Percentiles rank a stretch among this genome's conserved stretches.
These are phyloP conservation scores for Leishmania tropica DNA, from an alignment of 208 protist genomes.

Conservation along the genomic window DNA sequence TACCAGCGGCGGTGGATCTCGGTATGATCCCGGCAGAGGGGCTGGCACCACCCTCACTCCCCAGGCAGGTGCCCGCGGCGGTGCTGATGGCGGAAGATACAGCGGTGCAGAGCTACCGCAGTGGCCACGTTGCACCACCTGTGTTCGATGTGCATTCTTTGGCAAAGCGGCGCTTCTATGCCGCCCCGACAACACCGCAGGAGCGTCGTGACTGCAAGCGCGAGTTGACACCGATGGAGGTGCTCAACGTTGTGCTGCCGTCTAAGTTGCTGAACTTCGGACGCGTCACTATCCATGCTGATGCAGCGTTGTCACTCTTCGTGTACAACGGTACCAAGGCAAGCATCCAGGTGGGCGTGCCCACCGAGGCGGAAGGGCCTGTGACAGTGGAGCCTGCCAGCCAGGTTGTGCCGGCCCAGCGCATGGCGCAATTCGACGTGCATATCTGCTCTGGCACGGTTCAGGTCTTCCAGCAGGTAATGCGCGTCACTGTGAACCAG, in stretches of 20 bases:
- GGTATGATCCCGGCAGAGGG: slow-evolving; percentile 87
- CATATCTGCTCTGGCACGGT: slow-evolving; percentile 61
- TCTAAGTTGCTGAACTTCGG: slow-evolving; percentile 91
- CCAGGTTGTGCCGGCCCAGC: slow-evolving; percentile 91
- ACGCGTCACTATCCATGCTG: slow-evolving; percentile 85
- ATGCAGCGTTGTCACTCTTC: slow-evolving; percentile 80
- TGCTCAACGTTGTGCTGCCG: slow-evolving; percentile 77
- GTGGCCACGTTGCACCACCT: slow-evolving; percentile 50
- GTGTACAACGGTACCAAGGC: slow-evolving; percentile 91
- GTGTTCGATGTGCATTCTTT: slow-evolving; percentile 81
- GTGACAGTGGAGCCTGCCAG: slow-evolving; percentile 60
- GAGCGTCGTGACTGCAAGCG: slow-evolving; percentile 93
- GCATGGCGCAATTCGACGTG: slow-evolving; percentile 93
- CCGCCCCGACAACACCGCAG: slow-evolving; percentile 67
- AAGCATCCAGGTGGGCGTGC: slow-evolving; percentile 77
- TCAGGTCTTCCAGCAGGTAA: slow-evolving; percentile 82
- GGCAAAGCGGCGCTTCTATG: slow-evolving; percentile 85
- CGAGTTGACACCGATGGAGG: slow-evolving; percentile 87
- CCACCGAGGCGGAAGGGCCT: slow-evolving; percentile 70
- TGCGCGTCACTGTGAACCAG: slow-evolving; percentile 90
- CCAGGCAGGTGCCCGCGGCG: slow-evolving; percentile 24
- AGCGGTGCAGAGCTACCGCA: slow-evolving; percentile 19
- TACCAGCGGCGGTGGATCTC: slow-evolving; percentile 59
- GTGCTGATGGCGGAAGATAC: slow-evolving; percentile 31
- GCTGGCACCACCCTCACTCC: slow-evolving; percentile 63